Evolutionary conservation across 257 asterid genomes (phyloP).

Genomic region (Solanum corneliomulleri): DNA sequence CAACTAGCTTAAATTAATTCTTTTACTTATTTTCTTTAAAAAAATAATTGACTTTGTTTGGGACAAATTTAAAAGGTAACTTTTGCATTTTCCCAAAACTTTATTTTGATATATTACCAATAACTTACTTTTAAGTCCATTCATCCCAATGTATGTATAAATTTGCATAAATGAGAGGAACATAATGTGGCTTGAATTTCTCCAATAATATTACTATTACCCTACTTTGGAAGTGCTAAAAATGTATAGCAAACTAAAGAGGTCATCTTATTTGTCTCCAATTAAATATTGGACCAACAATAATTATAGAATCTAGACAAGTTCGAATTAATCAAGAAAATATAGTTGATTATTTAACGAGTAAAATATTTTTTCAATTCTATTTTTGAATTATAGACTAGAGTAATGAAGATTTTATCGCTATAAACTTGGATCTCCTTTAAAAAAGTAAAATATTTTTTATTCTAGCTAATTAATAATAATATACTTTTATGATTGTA

Average conservation of each 20-base stretch:
- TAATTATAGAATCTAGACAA: neutral
- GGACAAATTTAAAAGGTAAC: neutral
- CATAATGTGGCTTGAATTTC: neutral
- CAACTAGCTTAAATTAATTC: neutral
- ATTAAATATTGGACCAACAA: neutral
- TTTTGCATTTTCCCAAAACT: neutral
- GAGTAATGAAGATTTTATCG: neutral
- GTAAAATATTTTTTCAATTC: neutral
- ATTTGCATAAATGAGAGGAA: neutral
- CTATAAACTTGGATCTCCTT: neutral
- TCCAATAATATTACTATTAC: neutral
- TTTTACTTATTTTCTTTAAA: neutral
- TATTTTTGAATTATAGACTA: too few species aligned
- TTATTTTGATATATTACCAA: neutral
- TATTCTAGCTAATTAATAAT: neutral
- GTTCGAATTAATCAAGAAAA: neutral
- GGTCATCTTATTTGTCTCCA: neutral
- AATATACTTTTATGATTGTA: neutral
- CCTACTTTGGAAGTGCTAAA: neutral
- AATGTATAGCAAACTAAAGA: neutral
- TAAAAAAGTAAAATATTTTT: rapidly evolving
- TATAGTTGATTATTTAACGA: neutral
- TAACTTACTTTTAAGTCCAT: neutral
- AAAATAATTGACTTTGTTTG: neutral
- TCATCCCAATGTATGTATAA: neutral